These are phyloP conservation scores for Mycena chlorophos DNA, from an alignment of 768 basidiomycete species.

Conservation along the genomic window DNA sequence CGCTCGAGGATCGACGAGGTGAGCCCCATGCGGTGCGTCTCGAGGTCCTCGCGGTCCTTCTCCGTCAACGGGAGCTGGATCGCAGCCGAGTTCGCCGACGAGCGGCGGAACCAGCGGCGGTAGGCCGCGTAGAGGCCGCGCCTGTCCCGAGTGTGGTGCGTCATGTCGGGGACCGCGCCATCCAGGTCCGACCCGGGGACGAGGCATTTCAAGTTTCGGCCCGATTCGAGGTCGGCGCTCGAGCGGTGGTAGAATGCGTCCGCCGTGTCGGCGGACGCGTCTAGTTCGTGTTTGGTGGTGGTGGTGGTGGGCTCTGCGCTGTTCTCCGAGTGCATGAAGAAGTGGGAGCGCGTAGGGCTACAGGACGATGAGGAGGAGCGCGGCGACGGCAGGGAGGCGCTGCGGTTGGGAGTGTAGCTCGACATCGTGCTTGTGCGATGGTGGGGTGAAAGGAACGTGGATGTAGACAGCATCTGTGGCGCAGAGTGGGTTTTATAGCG, in stretches of 20 bases:
- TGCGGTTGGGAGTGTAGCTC: too few relatives aligned
- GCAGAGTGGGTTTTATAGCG: too few relatives aligned
- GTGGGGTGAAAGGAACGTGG: background rate
- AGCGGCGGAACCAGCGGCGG: background rate
- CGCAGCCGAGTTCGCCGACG: background rate
- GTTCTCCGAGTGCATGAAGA: background rate
- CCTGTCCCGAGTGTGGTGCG: background rate
- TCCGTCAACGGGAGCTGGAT: background rate
- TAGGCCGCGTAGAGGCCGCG: background rate
- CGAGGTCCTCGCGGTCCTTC: background rate
- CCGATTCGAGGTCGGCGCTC: background rate
- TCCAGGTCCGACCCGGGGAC: background rate
- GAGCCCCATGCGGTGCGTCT: background rate
- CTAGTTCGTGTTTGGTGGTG: background rate
- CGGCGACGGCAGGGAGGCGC: background rate
- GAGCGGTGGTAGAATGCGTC: background rate
- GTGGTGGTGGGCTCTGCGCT: background rate
- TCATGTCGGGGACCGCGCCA: background rate
- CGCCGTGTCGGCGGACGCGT: background rate
- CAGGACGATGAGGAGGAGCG: background rate
- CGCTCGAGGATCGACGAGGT: constrained; percentile 6
- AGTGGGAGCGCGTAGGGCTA: background rate
- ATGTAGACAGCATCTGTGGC: too few relatives aligned
- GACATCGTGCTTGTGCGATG: background rate
- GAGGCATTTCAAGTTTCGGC: background rate